Percentiles rank a stretch among this genome's conserved stretches.
Evolutionary conservation across 23 red algal species (phyloP).

Genomic region (Gracilariopsis chorda): DNA sequence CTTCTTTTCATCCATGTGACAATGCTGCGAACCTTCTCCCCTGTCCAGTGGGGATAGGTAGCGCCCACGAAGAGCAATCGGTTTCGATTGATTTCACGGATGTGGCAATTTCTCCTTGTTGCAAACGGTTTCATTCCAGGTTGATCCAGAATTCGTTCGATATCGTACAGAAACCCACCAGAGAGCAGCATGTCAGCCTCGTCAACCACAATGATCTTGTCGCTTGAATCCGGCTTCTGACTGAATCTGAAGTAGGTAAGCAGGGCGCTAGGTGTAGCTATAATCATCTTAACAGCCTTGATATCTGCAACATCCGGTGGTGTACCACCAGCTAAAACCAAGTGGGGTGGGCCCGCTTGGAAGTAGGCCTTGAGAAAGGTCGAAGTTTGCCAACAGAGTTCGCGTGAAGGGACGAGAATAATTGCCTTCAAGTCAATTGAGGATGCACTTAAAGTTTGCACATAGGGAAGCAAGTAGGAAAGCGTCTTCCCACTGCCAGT

Average conservation of each 20-base stretch:
- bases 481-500: slow-evolving; percentile 96
- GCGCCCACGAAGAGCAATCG: slow-evolving; percentile 78
- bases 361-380: slow-evolving; percentile 35
- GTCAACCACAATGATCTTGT: slow-evolving; percentile 80
- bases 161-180: slow-evolving; percentile 56
- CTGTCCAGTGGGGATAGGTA: slow-evolving; percentile 79
- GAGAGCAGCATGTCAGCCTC: slow-evolving; percentile 92
- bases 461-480: slow-evolving; percentile 86
- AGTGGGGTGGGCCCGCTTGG: slow-evolving; percentile 24
- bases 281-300: slow-evolving; percentile 50
- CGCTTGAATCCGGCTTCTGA: slow-evolving; percentile 21
- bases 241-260: slow-evolving; percentile 57
- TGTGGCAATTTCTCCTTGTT: slow-evolving; percentile 40
- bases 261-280: slow-evolving; percentile 83
- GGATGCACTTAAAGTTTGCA: slow-evolving; percentile 43
- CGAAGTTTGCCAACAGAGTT: slow-evolving; percentile 80
- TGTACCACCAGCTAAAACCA: slow-evolving; percentile 70
- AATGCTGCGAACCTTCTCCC: slow-evolving; percentile 62
- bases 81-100: slow-evolving; percentile 47
- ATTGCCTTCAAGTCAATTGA: slow-evolving; percentile 58
- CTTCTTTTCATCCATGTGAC: slow-evolving; percentile 69
- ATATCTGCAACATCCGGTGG: slow-evolving; percentile 59
- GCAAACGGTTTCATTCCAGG: slow-evolving; percentile 72
- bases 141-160: slow-evolving; percentile 69
- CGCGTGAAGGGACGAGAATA: slow-evolving; percentile 88